phyloP scores from a whole-genome alignment of 2,329 filamentous ascomycete species.

The Ceratocystiopsis minuta region DNA sequence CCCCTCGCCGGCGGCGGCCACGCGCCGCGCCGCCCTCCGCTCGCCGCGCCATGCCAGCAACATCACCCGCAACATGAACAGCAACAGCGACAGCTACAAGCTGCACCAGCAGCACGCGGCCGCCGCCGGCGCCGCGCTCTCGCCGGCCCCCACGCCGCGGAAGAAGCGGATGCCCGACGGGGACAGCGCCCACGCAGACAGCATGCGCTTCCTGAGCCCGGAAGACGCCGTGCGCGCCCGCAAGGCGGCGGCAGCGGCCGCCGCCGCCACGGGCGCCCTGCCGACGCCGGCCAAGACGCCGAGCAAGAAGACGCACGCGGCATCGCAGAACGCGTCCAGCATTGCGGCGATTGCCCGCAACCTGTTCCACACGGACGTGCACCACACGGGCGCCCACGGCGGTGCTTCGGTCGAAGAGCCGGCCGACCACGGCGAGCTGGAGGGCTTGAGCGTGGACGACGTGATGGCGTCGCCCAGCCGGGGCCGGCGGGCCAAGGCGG shows the following conservation, averaged over 20 bases:
- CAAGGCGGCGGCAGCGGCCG: conserved; percentile 16
- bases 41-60: conserved; percentile 13
- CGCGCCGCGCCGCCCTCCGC: conserved; percentile 12
- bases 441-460: conserved; percentile 23
- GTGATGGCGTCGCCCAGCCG: conserved; percentile 38
- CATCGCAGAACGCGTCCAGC: conserved; percentile 29
- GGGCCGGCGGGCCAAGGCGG: conserved; percentile 12
- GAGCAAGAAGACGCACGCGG: conserved; percentile 35
- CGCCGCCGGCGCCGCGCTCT: conserved; percentile 10
- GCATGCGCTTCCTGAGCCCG: conserved; percentile 25
- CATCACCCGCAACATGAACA: conserved; percentile 3
- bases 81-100: conserved; percentile 12
- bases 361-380: conserved; percentile 36
- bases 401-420: too few relatives aligned
- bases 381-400: too few relatives aligned
- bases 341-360: conserved; percentile 39
- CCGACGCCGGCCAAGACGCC: conserved; percentile 68
- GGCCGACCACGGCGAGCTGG: too few relatives aligned
- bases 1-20: conserved; percentile 27
- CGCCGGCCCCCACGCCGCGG: conserved; percentile 27
- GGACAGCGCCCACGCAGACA: conserved; percentile 25
- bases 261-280: conserved; percentile 26
- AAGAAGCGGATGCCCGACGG: conserved; percentile 31
- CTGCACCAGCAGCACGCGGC: not conserved
- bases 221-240: conserved; percentile 18